Conservation (phyloP, 2,329 filamentous ascomycete genomes). For the Xylaria sp. region DNA sequence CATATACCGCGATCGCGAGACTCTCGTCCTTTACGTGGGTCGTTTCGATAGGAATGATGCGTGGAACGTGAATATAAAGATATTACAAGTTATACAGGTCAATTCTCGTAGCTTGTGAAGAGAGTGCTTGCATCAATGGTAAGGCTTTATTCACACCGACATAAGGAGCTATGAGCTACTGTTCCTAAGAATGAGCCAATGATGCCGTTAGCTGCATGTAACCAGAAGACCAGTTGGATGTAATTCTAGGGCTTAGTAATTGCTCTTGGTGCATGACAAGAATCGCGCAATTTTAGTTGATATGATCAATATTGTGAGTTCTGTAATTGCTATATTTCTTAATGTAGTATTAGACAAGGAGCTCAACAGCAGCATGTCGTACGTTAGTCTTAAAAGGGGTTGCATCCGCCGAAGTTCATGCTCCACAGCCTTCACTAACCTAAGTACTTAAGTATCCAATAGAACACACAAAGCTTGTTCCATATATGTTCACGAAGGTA, state of each 20-base stretch:
- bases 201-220: neutral
- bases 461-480: neutral
- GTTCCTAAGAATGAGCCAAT: neutral
- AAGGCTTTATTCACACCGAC: neutral
- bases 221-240: neutral
- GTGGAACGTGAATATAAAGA: neutral
- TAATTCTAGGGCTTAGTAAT: neutral
- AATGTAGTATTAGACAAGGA: neutral
- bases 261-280: neutral
- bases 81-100: neutral
- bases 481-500: neutral
- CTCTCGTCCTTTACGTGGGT: too few relatives aligned
- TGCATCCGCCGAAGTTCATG: neutral
- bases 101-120: neutral
- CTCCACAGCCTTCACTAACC: neutral
- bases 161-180: neutral
- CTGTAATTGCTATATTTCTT: too few relatives aligned
- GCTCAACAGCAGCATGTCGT: neutral
- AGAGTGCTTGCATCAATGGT: neutral
- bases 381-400: neutral
- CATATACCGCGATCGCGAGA: too few relatives aligned
- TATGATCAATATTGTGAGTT: neutral
- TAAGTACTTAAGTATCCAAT: neutral
- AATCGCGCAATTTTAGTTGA: neutral
- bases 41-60: neutral